A percentile compares a stretch with the other conserved stretches of the same genome.
Conservation (phyloP, 257 asterid genomes). For the Striga asiatica region DNA sequence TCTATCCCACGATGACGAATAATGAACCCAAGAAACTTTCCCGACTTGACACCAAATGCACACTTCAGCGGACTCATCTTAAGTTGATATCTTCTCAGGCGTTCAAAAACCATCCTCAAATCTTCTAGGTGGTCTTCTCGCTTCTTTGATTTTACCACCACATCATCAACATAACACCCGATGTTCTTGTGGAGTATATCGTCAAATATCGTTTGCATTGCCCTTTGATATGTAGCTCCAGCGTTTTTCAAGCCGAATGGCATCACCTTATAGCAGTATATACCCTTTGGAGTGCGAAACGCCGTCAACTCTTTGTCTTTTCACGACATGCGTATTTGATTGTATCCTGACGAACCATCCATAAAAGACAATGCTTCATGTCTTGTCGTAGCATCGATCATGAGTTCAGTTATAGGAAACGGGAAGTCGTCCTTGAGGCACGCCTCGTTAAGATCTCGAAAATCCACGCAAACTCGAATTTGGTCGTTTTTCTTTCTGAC, state of each 20-base stretch:
- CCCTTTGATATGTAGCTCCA: neutral
- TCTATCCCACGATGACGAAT: neutral
- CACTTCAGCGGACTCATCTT: neutral
- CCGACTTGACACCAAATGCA: neutral
- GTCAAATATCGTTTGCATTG: neutral
- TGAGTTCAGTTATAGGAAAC: neutral
- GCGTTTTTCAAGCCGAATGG: neutral
- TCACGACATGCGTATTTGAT: neutral
- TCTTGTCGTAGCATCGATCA: neutral
- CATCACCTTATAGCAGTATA: neutral
- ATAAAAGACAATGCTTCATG: neutral
- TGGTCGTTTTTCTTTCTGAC: neutral
- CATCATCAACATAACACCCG: neutral
- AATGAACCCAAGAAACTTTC: neutral
- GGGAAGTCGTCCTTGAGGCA: neutral
- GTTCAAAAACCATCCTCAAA: neutral
- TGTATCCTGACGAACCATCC: neutral
- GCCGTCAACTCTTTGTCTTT: neutral
- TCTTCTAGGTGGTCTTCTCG: neutral
- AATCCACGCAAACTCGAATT: neutral
- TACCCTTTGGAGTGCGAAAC: neutral
- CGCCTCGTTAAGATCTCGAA: neutral
- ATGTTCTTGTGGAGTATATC: neutral
- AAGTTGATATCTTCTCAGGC: neutral
- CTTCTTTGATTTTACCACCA: neutral